Evolutionary conservation across 495 filamentous ascomycete species (phyloP), one percentile per base, ranked within the genome.

Genomic region (Paragyromitra xinjiangensis): DNA sequence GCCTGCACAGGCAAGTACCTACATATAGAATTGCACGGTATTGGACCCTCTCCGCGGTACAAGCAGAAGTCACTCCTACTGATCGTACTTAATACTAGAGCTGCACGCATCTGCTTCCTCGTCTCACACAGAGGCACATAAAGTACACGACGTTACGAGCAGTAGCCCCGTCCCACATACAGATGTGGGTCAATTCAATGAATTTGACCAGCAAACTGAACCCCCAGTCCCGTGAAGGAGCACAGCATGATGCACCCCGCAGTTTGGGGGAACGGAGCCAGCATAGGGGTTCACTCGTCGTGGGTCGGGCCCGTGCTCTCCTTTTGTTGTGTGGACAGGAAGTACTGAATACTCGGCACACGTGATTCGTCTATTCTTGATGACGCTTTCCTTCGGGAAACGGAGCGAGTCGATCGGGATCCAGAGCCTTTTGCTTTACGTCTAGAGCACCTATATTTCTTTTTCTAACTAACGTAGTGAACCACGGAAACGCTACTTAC

Each of bases 221-320:
- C 67, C 68, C 50, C 64, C 63, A 68, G 67, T 73, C 37, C 50
- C 61, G 55, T 42, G 40, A 77, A 73, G 53, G 56, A 24, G 22
- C 56, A 63, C 69, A 71, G n/a, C 70, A 65, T 39, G 42, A 78
- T 65, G 61, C 74, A 62, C 77, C 77, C 77, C 77, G 77, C 77
- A 78, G 74, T 77, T 78, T 61, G 24, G 42, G 64, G 61, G 50
- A 71, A 67, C 75, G 59, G 53, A 29, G 65, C 67, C 77, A 78
- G 77, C 61, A 45, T 64, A 79, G 29, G 59, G 75, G 22, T 59
- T 75, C 40, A 65, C 45, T 64, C 44, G 34, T 14, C 37, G 63
- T 68, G 39, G 72, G 48, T 58, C 34, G 14, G 42, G 58, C 59
- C 58, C 45, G 55, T 71, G 65, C 62, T 69, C 58, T 64, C 8